Conservation (phyloP, 495 filamentous ascomycete genomes). For the Parathielavia hyrcaniae region DNA sequence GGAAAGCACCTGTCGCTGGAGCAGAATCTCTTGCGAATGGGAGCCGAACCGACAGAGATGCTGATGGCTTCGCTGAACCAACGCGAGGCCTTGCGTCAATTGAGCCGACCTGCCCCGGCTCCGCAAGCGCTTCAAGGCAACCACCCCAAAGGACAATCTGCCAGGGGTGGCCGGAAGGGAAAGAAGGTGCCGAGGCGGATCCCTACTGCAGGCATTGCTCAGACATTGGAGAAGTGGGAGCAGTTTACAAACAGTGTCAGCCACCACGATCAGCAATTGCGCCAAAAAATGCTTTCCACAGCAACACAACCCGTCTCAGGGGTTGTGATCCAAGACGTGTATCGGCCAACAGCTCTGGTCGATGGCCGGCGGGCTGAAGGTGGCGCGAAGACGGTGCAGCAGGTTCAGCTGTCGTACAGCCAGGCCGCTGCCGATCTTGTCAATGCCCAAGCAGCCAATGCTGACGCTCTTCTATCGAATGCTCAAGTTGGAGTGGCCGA, state of each 20-base stretch:
- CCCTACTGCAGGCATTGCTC: not conserved
- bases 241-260: not conserved
- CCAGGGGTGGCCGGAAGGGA: not conserved
- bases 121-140: not conserved
- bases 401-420: not conserved
- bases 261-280: conserved; percentile 1
- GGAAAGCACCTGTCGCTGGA: conserved; percentile 10
- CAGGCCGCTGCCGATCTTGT: not conserved
- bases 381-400: not conserved
- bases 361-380: conserved; percentile 8
- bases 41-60: conserved; percentile 5
- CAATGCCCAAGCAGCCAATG: not conserved
- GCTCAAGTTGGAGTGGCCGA: not conserved
- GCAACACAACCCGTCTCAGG: not conserved
- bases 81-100: not conserved
- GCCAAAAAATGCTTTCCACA: not conserved
- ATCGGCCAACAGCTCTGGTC: conserved; percentile 14
- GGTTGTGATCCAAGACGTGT: conserved; percentile 11
- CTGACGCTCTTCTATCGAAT: too few relatives aligned
- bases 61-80: conserved; percentile 3
- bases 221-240: not conserved
- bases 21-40: conserved; percentile 14
- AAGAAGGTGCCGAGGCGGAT: not conserved
- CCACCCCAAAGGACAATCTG: not conserved
- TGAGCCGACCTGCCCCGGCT: not conserved